Conservation (phyloP, 2,329 filamentous ascomycete genomes). For the Hypoxylon sp. region DNA sequence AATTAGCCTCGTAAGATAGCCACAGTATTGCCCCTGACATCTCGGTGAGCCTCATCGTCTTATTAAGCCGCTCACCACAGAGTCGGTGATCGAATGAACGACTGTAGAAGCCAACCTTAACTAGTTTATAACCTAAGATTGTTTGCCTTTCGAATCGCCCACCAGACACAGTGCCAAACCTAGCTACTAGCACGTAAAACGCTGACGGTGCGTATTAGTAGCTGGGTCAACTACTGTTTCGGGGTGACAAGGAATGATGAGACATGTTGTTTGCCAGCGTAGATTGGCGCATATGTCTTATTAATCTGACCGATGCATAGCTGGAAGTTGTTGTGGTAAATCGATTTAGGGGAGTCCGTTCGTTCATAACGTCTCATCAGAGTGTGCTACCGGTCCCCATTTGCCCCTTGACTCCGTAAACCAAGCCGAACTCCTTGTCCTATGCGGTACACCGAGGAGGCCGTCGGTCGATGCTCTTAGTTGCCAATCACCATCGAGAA, state of each 20-base stretch:
- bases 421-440: slow-evolving; percentile 43
- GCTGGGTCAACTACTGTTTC: neutral
- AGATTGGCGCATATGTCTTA: neutral
- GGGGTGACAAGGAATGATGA: slow-evolving; percentile 11
- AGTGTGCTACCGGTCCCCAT: neutral
- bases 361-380: slow-evolving; percentile 7
- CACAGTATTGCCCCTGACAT: neutral
- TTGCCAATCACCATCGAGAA: slow-evolving; percentile 53
- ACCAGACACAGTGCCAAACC: neutral
- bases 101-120: neutral
- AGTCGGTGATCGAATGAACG: slow-evolving; percentile 4
- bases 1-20: neutral
- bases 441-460: slow-evolving; percentile 22
- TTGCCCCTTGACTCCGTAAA: slow-evolving; percentile 25
- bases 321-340: slow-evolving; percentile 11
- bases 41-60: slow-evolving; percentile 1
- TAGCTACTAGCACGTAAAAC: neutral
- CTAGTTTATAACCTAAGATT: neutral
- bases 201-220: neutral
- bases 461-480: slow-evolving; percentile 35
- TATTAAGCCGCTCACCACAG: slow-evolving; percentile 3
- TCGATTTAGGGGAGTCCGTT: neutral
- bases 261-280: slow-evolving; percentile 5
- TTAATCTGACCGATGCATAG: slow-evolving; percentile 1
- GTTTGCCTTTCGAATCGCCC: slow-evolving; percentile 6